Evolutionary conservation across 2,329 filamentous ascomycete genomes (phyloP), one percentile per base, ranked within the genome.

Genomic region (Coccinonectria pachysandricola): DNA sequence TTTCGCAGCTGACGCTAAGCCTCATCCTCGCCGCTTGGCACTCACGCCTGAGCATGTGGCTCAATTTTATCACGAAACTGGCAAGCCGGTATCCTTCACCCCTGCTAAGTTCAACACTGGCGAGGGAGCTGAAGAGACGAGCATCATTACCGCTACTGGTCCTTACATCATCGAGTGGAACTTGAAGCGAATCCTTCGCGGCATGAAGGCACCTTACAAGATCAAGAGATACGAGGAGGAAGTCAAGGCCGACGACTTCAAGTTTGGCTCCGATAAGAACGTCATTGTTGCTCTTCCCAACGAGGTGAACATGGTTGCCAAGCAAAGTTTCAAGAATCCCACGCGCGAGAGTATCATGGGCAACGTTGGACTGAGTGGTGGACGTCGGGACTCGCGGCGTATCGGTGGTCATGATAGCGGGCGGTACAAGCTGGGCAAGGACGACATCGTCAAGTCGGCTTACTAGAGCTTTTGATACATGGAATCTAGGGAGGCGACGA

Each of bases 171-270:
- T 98, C 25, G 92, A 93, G 25, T 98, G 91, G 91, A 88, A 77
- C 50, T 56, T 98, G 54, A 91, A 86, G 68, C 93, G 93, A 64
- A 71, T 96, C 1, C 56, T 95, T 9, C 68, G 68, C 12, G 84
- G 83, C 27, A 71, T 71, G 39, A 91, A 87, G 56, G 81, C 91
- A 33, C 80, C 88, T 0, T 98, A 98, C 61, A 82, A 78, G 43
- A 96, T 98, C 67, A 95, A 96, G 67, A 79, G 91, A 10, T 98
- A 98, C 52, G 71, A 75, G 1, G 91, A 98, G 47, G 81, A 93
- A 37, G 86, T 98, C 50, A 95, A 92, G 66, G 91, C 91, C 4
- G 91, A 98, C 54, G 93, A 98, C 54, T 98, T 98, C 75, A 86
- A 91, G 47, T 98, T 86, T 48, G 88, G 88, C 23, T 87, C 79